Base-by-base conservation (phyloP, 345 rosid genomes). In the Eucalyptus erythrocorys region DNA sequence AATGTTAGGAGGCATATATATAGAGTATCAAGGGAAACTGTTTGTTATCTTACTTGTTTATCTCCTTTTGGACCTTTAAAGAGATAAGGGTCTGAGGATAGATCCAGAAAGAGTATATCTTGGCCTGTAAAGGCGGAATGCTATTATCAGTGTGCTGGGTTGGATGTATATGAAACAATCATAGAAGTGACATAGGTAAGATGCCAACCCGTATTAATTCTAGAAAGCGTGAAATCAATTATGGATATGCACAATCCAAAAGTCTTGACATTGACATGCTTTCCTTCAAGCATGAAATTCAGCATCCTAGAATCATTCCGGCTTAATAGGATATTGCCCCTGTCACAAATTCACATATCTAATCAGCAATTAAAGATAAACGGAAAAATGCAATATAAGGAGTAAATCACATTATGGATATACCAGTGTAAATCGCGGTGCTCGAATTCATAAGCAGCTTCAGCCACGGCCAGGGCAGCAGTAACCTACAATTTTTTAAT, bases 391-490 rank as follows among this genome's bases (percentile, higher is more conserved):
- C 34, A 30, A 59, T 47, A 42, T 43, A 30, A 86, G 51, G 88
- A 86, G 5, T 66, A 14, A 59, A 7, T 79, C 59, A 32, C 86
- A 88, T 48, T 76, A 87, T 30, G 43, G 90, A 85, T 90, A 7
- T 19, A 98, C 99, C 99, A 98, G 91, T 98, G 99, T 89, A 98
- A 91, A 90, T 97, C 99, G 14, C 99, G 95, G 87, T 97, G 99
- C 91, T 98, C 99, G 24, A 98, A 98, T 92, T 96, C 99, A 90
- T 93, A 98, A 86, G 98, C 98, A 91, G 94, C 95, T 95, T 98
- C 99, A 89, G 99, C 96, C 91, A 96, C 96, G 30, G 98, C 99
- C 86, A 98, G 89, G 86, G 94, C 99, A 92, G 94, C 96, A n/a
- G 95, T 93, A 90, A 96, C 98, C 99, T 98, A 91, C 88, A 91